Base-by-base conservation (phyloP, 2,329 filamentous ascomycete genomes). In the Cryphonectria nitschkei region DNA sequence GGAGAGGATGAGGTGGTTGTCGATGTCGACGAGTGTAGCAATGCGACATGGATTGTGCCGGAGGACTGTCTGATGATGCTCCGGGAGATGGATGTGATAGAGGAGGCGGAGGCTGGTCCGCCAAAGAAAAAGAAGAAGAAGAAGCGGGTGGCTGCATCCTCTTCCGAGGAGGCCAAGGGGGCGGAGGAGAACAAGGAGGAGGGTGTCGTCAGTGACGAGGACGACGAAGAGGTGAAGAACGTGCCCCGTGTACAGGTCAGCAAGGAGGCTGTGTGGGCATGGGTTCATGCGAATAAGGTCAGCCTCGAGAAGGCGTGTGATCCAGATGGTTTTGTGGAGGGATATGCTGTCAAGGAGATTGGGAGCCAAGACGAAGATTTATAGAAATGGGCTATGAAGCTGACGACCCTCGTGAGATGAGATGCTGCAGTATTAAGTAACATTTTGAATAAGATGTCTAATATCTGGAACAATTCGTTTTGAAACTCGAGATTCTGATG, bases 51-150 rank as follows among this genome's bases (percentile, higher is more conserved):
- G 84, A 97, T 98, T 79, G 85, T 92, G 69, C 87, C 88, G 0
- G 95, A 98, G 60, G 95, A 98, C 81, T 93, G 95, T 70, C 87
- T 97, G 60, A 84, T 84, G 0, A 90, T 94, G 34, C 82, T 98
- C 68, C 89, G 92, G 72, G 90, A 93, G 70, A 97, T 98, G 93
- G 90, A 87, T 11, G 83, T 96, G 50, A 84, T 92, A 64, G 80
- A 89, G 80, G 84, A 91, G 76, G 87, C 84, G 75, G 86, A 83
- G 78, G 79, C 82, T 79, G 83, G 83, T 1, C 82, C 81, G 4
- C 81, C 81, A 16, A 84, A 82, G 74, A 68, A 67, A 22, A 69
- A 67, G 52, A 84, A 82, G 74, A 68, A 67, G 22, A 69, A 65
- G 43, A 56, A 68, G 68, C 68, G 37, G 6, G 1, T 22, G 65